Conservation (phyloP, 306 rosid species). For the Begonia masoniana region DNA sequence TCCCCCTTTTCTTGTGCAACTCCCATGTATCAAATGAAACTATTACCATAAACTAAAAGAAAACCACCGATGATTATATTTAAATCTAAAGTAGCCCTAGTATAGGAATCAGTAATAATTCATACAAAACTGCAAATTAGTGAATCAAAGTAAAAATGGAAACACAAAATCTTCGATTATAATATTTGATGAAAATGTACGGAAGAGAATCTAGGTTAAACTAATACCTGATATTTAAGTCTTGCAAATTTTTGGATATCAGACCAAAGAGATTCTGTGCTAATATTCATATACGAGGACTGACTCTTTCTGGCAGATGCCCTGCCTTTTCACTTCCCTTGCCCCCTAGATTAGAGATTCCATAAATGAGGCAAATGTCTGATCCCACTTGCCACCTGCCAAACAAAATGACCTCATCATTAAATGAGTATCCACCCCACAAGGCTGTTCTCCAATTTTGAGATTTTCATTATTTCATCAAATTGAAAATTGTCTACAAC, state of each 20-base stretch:
- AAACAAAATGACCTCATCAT: not conserved
- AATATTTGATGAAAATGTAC: no score
- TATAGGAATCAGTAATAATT: not conserved
- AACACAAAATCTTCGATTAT: not conserved
- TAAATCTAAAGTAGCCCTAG: not conserved
- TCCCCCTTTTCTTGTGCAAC: no score
- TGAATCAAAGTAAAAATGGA: not conserved
- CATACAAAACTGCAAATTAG: no score
- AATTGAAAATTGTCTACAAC: conserved; percentile 13
- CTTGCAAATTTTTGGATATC: conserved; percentile 69
- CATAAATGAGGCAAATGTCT: conserved; percentile 85
- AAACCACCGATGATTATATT: no score
- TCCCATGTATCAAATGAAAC: no score
- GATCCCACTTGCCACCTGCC: conserved; percentile 89
- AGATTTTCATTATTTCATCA: not conserved
- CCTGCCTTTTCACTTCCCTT: conserved; percentile 59
- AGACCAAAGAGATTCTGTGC: conserved; percentile 78
- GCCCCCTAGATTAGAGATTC: conserved; percentile 92
- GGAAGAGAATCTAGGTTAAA: not conserved
- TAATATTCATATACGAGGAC: conserved; percentile 46
- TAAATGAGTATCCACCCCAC: no score
- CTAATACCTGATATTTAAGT: conserved; percentile 73
- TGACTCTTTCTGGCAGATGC: conserved; percentile 43
- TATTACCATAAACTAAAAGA: no score
- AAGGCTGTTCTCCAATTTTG: no score